Evolutionary conservation across 2,329 filamentous ascomycete genomes (phyloP), one percentile per base, ranked within the genome.

Genomic region (Xenosphaeropsis pyriputrescens): DNA sequence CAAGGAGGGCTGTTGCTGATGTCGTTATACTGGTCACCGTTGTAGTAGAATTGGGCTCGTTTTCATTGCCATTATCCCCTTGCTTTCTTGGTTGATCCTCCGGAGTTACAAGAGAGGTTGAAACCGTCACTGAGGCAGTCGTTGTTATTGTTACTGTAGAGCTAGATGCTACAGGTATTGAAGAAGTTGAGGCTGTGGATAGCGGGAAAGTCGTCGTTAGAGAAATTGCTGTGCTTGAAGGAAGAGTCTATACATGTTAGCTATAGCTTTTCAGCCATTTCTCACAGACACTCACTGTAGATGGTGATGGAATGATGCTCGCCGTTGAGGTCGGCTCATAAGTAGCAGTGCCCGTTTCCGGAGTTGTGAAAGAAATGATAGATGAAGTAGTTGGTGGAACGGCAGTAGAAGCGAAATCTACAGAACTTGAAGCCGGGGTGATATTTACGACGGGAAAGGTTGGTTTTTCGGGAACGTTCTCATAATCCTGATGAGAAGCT

Each of bases 171-270:
- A 26, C 8, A 26, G 22, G 34, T 29, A 26, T 37, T 33, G 36
- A 32, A 11, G 38, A 14, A 8, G 39, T 37, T 6, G 38, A 38
- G 13, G 36, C 15, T 29, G 29, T 22, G 18, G 32, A 32, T n/a
- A 38, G 16, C 8, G 38, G 41, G 16, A 39, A 36, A 7, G 42
- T 26, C 8, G n/a, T 44, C 12, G 38, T 40, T 15, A 41, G 35
- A 16, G 37, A 19, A 31, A 31, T 31, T 11, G 42, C 29, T 26
- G 31, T 14, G 17, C 29, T 16, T 34, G 32, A 26, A 26, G 22
- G 22, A 26, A 26, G 4, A 26, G 22, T 26, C 22, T 26, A 26
- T 26, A 9, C 8, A 26, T 26, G 22, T 26, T 26, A 26, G 22
- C 8, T 6, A 26, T 6, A 11, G 8, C 22, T 26, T 11, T 11